These are phyloP conservation scores for Ganoderma lucidum DNA, from an alignment of 1,284 basidiomycete genomes.

Conservation along the genomic window DNA sequence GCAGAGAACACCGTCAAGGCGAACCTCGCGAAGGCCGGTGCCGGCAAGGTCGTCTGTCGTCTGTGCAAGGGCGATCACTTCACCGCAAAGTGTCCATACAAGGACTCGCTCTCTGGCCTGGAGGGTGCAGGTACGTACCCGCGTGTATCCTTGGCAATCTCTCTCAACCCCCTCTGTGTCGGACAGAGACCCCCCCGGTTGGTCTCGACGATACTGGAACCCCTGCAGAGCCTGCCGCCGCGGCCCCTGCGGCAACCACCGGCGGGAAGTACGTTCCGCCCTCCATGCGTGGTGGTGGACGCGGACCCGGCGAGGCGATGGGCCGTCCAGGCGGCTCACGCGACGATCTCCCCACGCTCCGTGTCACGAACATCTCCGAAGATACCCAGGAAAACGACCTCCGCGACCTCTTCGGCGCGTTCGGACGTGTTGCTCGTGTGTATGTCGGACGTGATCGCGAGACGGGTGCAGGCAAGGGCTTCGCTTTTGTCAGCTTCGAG, in stretches of 20 bases:
- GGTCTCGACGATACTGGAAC: constrained; percentile 61
- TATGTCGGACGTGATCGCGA: constrained; percentile 97
- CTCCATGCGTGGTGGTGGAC: constrained; percentile 81
- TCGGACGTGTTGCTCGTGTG: constrained; percentile 88
- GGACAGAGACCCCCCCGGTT: constrained; percentile 53
- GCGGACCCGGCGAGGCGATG: constrained; percentile 87
- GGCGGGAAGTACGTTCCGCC: constrained; percentile 94
- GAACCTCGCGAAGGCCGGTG: constrained; percentile 75
- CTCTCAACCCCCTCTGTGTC: constrained; percentile 25
- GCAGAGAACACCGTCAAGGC: constrained; percentile 78
- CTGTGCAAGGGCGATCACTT: constrained; percentile 98
- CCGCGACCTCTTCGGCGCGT: constrained; percentile 87
- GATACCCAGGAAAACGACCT: constrained; percentile 97
- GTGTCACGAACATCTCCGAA: constrained; percentile 96
- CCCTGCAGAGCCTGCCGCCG: constrained; percentile 51
- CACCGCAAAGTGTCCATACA: constrained; percentile 98
- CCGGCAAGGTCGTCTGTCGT: constrained; percentile 92
- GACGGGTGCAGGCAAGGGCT: constrained; percentile 95
- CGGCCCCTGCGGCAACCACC: constrained; percentile 46
- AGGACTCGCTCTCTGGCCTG: constrained; percentile 88
- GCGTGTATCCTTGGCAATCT: constrained; percentile 13
- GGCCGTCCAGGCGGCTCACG: constrained; percentile 64
- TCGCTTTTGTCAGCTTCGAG: constrained; percentile 96
- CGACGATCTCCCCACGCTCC: constrained; percentile 96
- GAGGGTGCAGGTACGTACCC: constrained; percentile 61